These are phyloP conservation scores for Perilla frutescens DNA, from an alignment of 257 asterid species.

Conservation along the genomic window DNA sequence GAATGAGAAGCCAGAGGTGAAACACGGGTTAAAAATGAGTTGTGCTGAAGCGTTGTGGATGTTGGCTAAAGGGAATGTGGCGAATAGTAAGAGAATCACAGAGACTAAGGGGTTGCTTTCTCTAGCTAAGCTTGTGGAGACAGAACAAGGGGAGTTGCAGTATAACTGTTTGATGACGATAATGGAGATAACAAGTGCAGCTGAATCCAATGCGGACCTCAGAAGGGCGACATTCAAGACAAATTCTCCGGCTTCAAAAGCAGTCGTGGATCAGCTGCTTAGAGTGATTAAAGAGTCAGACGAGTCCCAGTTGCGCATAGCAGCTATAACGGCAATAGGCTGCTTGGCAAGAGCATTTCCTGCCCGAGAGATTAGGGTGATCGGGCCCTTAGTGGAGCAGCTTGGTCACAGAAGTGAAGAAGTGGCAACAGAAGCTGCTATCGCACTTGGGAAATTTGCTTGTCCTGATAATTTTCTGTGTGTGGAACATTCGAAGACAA, in stretches of 20 bases:
- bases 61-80: constrained; percentile 71
- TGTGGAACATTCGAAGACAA: constrained; percentile 68
- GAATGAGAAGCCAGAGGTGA: constrained; percentile 71
- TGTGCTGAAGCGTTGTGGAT: constrained; percentile 79
- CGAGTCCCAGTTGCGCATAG: constrained; percentile 47
- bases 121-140: constrained; percentile 83
- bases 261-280: constrained; percentile 75
- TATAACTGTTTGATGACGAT: constrained; percentile 74
- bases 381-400: constrained; percentile 61
- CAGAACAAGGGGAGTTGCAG: constrained; percentile 73
- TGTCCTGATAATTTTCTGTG: constrained; percentile 70
- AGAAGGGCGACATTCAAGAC: constrained; percentile 75
- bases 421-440: constrained; percentile 70
- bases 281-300: constrained; percentile 57
- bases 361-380: constrained; percentile 69
- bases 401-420: constrained; percentile 61
- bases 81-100: constrained; percentile 69
- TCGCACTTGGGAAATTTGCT: constrained; percentile 72
- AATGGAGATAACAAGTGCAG: constrained; percentile 82
- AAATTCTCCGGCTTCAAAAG: constrained; percentile 83
- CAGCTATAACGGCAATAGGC: constrained; percentile 68
- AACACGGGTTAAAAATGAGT: constrained; percentile 57
- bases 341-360: constrained; percentile 81
- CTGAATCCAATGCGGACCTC: constrained; percentile 73
- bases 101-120: constrained; percentile 86